Conservation (phyloP, 192 early-diverging fungal species). For the Radiomyces spectabilis region DNA sequence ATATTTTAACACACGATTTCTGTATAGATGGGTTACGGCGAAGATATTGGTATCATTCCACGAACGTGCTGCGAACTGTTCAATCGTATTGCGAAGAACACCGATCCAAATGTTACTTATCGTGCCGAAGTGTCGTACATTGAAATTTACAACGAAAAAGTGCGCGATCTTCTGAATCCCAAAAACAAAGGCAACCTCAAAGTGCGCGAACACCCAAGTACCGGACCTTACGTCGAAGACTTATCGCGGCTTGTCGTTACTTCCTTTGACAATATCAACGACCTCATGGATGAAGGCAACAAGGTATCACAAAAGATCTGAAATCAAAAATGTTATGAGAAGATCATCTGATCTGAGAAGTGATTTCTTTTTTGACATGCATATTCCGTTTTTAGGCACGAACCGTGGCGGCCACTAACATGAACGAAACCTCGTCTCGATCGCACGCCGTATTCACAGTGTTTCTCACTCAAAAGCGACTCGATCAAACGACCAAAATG, state of each 20-base stretch:
- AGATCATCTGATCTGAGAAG: too few species aligned
- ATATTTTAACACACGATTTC: neutral
- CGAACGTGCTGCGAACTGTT: slow-evolving; percentile 79
- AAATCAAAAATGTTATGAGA: too few species aligned
- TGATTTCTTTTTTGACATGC: neutral
- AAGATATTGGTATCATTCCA: slow-evolving; percentile 83
- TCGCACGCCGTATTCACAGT: slow-evolving; percentile 84
- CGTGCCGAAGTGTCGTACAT: slow-evolving; percentile 82
- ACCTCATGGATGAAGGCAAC: slow-evolving; percentile 76
- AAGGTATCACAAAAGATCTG: slow-evolving; percentile 37
- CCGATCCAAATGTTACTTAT: slow-evolving; percentile 38
- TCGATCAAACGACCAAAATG: slow-evolving; percentile 40
- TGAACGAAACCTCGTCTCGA: slow-evolving; percentile 89
- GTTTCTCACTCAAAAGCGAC: slow-evolving; percentile 57
- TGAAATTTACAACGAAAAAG: slow-evolving; percentile 87
- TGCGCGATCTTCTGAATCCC: slow-evolving; percentile 75
- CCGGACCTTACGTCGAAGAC: slow-evolving; percentile 90
- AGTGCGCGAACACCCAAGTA: slow-evolving; percentile 73
- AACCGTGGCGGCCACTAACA: slow-evolving; percentile 88
- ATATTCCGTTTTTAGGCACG: slow-evolving; percentile 45
- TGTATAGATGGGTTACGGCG: slow-evolving; percentile 57
- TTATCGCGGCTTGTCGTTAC: slow-evolving; percentile 76
- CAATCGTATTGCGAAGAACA: slow-evolving; percentile 41
- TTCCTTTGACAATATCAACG: slow-evolving; percentile 59
- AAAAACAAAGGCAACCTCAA: slow-evolving; percentile 67